These are phyloP conservation scores for Solanum appendiculatum DNA, from an alignment of 257 asterid genomes.

Conservation along the genomic window DNA sequence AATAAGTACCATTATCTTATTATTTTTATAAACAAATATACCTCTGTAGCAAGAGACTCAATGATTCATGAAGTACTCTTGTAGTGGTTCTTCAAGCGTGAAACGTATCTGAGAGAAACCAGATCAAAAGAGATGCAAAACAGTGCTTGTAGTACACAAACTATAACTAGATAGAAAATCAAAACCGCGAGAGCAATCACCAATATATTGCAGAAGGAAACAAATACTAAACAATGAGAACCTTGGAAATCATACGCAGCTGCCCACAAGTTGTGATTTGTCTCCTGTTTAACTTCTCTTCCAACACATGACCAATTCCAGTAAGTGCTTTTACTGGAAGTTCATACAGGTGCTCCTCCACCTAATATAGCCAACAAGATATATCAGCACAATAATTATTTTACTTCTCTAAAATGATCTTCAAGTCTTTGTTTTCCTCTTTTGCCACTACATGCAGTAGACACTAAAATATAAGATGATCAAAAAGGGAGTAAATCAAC, in stretches of 20 bases:
- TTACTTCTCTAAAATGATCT: background rate
- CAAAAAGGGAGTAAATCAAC: background rate
- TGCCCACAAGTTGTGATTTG: slow-evolving; percentile 70
- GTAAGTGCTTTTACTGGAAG: slow-evolving; percentile 98
- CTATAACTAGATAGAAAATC: background rate
- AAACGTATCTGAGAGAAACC: background rate
- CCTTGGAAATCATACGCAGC: slow-evolving; percentile 65
- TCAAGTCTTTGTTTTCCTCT: background rate
- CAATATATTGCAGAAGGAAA: background rate
- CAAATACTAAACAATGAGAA: slow-evolving; percentile 7
- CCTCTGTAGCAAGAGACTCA: background rate
- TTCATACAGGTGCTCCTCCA: slow-evolving; percentile 50
- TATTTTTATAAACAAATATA: background rate
- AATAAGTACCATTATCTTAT: background rate
- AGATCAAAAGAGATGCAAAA: background rate
- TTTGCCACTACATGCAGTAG: background rate
- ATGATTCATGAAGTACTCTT: background rate
- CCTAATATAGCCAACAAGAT: slow-evolving; percentile 34
- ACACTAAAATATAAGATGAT: background rate
- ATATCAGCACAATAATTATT: background rate
- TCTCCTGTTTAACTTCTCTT: slow-evolving; percentile 56
- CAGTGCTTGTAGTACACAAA: background rate
- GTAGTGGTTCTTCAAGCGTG: background rate
- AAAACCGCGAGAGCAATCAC: background rate
- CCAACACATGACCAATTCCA: slow-evolving; percentile 83